These are phyloP conservation scores for Phylloporus arenicola DNA, from an alignment of 768 basidiomycete genomes.

Conservation along the genomic window DNA sequence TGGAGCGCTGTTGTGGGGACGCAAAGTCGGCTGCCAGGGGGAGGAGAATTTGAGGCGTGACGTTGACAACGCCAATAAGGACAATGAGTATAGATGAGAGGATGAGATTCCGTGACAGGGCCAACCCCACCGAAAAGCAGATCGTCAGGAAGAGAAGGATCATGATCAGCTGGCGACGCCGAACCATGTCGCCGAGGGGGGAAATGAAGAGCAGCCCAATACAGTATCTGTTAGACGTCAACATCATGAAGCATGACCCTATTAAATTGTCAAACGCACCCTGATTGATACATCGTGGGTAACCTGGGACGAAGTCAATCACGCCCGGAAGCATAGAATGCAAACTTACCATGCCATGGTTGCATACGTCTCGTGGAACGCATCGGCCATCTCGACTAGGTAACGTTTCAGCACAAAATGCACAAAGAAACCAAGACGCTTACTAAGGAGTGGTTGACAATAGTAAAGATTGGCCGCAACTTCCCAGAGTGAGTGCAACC, in stretches of 20 bases:
- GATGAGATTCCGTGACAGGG: conserved; percentile 29
- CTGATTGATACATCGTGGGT: conserved; percentile 62
- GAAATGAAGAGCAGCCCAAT: conserved; percentile 40
- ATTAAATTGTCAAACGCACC: conserved; percentile 34
- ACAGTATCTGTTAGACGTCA: neutral
- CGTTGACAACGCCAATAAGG: conserved; percentile 36
- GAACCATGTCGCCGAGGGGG: conserved; percentile 43
- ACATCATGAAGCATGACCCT: neutral
- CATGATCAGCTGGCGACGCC: conserved; percentile 39
- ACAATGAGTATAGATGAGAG: conserved; percentile 33
- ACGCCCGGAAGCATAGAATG: neutral
- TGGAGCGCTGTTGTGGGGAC: conserved; percentile 19
- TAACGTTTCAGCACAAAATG: neutral
- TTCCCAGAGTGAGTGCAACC: conserved; percentile 2
- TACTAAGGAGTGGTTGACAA: conserved; percentile 73
- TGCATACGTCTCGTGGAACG: conserved; percentile 32
- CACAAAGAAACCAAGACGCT: conserved; percentile 9
- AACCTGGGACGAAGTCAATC: conserved; percentile 36
- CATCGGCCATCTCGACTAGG: conserved; percentile 31
- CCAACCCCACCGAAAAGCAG: conserved; percentile 37
- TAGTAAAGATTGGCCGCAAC: conserved; percentile 73
- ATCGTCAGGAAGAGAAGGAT: conserved; percentile 30
- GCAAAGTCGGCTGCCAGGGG: conserved; percentile 45
- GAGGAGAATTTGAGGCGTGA: conserved; percentile 36
- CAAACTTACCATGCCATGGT: conserved; percentile 30